phyloP scores from a whole-genome alignment of 352 stramenopile genomes.

The Globisporangium orthogonon region DNA sequence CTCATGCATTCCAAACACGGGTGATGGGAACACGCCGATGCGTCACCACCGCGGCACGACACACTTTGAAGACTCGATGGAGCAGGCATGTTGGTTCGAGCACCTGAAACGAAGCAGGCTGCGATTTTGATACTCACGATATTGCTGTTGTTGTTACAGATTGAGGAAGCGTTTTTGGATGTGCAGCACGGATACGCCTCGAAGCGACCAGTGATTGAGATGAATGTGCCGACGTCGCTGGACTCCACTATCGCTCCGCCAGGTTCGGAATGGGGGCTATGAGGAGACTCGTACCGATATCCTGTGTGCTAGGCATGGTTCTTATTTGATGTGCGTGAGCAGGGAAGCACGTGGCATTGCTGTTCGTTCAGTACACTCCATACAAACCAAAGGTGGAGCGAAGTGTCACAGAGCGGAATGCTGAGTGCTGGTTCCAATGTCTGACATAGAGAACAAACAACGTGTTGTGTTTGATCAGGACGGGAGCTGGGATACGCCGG shows the following conservation, averaged over 20 bases:
- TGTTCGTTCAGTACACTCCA: conserved; percentile 91
- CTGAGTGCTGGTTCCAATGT: neutral
- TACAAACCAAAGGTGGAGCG: conserved; percentile 65
- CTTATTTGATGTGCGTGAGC: neutral
- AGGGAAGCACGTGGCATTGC: conserved; percentile 86
- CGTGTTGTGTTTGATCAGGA: conserved; percentile 22
- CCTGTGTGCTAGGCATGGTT: too few species aligned
- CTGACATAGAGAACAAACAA: neutral
- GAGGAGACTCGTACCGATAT: too few species aligned
- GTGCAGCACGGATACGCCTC: conserved; percentile 63
- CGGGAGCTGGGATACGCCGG: conserved; percentile 64
- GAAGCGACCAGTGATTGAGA: conserved; percentile 83
- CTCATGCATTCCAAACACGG: conserved; percentile 62
- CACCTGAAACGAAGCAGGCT: neutral
- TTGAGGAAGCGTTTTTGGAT: conserved; percentile 86
- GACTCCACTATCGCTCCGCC: conserved; percentile 70
- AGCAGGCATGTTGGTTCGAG: conserved; percentile 28
- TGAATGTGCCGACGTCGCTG: conserved; percentile 88
- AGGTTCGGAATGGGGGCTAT: conserved; percentile 19
- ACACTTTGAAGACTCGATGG: conserved; percentile 81
- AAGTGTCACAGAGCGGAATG: neutral
- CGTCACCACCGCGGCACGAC: conserved; percentile 84
- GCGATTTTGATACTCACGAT: neutral
- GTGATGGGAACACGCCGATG: conserved; percentile 50
- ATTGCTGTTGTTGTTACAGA: conserved; percentile 25